phyloP scores from a whole-genome alignment of 1,284 basidiomycete genomes.

The Ceratobasidium papillatum region DNA sequence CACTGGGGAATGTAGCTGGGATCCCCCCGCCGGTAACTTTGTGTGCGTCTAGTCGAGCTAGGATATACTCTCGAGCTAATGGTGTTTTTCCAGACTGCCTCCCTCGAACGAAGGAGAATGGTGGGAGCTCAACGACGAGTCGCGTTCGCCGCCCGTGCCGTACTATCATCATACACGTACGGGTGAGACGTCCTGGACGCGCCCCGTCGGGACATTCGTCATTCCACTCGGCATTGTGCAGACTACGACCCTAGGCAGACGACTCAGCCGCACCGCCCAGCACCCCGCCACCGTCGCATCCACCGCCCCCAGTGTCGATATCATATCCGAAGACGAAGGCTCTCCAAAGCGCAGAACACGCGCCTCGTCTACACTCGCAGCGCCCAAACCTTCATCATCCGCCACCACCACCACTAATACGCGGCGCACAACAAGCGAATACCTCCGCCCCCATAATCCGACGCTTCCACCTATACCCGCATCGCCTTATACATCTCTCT shows the following conservation, averaged over 20 bases:
- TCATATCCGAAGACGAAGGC: neutral
- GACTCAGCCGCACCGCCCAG: conserved; percentile 55
- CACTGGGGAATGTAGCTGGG: conserved; percentile 92
- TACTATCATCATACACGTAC: conserved; percentile 95
- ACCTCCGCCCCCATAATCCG: conserved; percentile 32
- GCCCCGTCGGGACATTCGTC: conserved; percentile 79
- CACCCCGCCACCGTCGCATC: neutral
- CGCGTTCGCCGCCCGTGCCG: conserved; percentile 72
- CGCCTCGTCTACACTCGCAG: conserved; percentile 23
- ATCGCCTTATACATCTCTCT: conserved; percentile 40
- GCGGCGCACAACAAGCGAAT: conserved; percentile 37
- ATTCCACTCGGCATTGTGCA: conserved; percentile 91
- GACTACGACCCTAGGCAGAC: conserved; percentile 71
- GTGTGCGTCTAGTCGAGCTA: conserved; percentile 62
- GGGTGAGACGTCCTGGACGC: conserved; percentile 88
- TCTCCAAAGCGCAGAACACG: conserved; percentile 8
- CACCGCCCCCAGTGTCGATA: neutral
- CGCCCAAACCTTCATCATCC: conserved; percentile 37
- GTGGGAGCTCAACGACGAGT: conserved; percentile 91
- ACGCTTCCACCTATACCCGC: conserved; percentile 37
- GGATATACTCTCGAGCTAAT: neutral
- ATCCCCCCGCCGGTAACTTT: conserved; percentile 88
- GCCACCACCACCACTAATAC: neutral
- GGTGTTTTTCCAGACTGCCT: conserved; percentile 72
- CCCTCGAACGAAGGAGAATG: conserved; percentile 87